Evolutionary conservation across 805 yeast genomes (phyloP).

Genomic region (Cyberlindnera meyerae): DNA sequence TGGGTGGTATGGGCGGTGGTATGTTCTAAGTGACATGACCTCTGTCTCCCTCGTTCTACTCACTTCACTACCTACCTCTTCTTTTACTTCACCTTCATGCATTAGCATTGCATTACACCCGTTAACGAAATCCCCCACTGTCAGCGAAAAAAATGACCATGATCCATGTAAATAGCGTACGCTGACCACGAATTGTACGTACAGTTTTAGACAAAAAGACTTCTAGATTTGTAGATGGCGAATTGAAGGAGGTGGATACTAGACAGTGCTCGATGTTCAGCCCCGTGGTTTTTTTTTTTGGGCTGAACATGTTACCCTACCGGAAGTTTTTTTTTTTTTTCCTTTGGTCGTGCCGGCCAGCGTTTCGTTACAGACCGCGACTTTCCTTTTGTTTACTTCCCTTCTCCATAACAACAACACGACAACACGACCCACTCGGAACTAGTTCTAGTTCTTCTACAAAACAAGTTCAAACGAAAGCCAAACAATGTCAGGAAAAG

Average conservation of each 20-base stretch:
- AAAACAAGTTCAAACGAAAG: not conserved
- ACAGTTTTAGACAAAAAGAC: slow-evolving; percentile 1
- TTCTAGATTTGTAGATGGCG: not conserved
- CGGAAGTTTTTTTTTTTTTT: not conserved
- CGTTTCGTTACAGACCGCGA: not conserved
- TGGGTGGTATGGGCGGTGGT: slow-evolving; percentile 71
- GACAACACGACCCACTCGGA: not conserved
- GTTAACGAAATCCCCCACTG: not conserved
- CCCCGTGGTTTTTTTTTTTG: no score
- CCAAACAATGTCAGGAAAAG: slow-evolving; percentile 81
- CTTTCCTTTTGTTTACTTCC: slow-evolving; percentile 8
- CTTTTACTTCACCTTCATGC: no score
- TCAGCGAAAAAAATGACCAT: slow-evolving; percentile 1
- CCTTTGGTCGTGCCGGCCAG: not conserved
- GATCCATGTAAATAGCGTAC: slow-evolving; percentile 10
- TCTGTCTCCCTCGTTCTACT: not conserved
- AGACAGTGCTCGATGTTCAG: no score
- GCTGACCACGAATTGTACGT: slow-evolving; percentile 7
- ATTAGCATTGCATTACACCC: not conserved
- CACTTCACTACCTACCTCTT: no score
- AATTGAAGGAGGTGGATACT: no score
- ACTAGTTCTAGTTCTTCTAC: no score
- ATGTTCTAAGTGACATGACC: slow-evolving; percentile 22
- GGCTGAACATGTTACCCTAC: not conserved
- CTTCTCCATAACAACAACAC: slow-evolving; percentile 7